Evolutionary conservation across 2,329 filamentous ascomycete genomes (phyloP).

Genomic region (Verticillium klebahnii): DNA sequence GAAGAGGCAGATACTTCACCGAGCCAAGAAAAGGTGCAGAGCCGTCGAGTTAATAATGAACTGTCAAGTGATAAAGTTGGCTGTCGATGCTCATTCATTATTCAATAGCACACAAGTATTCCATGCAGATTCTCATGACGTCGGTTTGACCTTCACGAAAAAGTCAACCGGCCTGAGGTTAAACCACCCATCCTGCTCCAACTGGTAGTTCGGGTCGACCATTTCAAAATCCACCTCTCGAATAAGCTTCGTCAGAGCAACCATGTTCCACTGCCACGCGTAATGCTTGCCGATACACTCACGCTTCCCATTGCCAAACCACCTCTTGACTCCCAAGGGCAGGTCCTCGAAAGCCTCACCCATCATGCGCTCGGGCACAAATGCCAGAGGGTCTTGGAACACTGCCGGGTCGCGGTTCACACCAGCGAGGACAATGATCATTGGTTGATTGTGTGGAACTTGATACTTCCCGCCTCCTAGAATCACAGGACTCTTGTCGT

Average conservation of each 20-base stretch:
- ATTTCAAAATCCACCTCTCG: slow-evolving; percentile 40
- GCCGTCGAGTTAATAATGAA: too few relatives aligned
- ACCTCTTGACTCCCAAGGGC: slow-evolving; percentile 41
- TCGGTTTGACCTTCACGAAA: slow-evolving; percentile 34
- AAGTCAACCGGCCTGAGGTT: slow-evolving; percentile 45
- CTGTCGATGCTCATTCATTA: too few relatives aligned
- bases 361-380: slow-evolving; percentile 45
- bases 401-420: slow-evolving; percentile 45
- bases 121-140: neutral
- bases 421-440: slow-evolving; percentile 45
- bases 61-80: too few relatives aligned
- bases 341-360: slow-evolving; percentile 37
- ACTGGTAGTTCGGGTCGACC: slow-evolving; percentile 31
- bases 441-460: slow-evolving; percentile 40
- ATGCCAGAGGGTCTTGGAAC: slow-evolving; percentile 41
- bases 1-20: too few relatives aligned
- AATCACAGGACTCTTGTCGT: slow-evolving; percentile 38
- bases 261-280: slow-evolving; percentile 40
- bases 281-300: slow-evolving; percentile 48
- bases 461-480: slow-evolving; percentile 44
- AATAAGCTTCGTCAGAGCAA: slow-evolving; percentile 37
- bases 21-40: too few relatives aligned
- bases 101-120: too few relatives aligned
- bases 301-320: slow-evolving; percentile 47
- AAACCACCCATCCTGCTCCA: slow-evolving; percentile 47